Percentiles rank a stretch among this genome's conserved stretches.
Conservation (phyloP, 495 filamentous ascomycete species). For the Aspergillus nidulans region DNA sequence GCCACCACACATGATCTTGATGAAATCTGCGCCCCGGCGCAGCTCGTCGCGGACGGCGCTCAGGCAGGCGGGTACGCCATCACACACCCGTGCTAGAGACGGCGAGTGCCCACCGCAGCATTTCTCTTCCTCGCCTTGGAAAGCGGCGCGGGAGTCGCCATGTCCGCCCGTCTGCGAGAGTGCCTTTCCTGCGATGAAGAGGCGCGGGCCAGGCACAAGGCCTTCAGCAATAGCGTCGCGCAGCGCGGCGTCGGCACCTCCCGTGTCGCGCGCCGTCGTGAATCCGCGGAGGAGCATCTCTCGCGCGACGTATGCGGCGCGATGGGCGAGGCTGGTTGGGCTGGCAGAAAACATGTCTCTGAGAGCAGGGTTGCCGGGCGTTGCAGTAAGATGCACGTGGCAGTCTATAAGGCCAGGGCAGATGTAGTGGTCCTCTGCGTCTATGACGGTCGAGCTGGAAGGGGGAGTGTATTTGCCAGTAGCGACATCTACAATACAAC, state of each 20-base stretch:
- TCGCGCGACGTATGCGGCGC: constrained; percentile 14
- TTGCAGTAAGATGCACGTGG: constrained; percentile 51
- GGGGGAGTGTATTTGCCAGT: too few relatives aligned
- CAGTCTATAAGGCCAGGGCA: constrained; percentile 56
- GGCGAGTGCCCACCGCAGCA: constrained; percentile 39
- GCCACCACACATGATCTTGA: constrained; percentile 56
- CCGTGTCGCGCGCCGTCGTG: constrained; percentile 49
- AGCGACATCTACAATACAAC: too few relatives aligned
- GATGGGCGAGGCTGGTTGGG: constrained; percentile 15
- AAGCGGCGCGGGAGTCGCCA: constrained; percentile 37
- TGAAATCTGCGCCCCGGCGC: constrained; percentile 48
- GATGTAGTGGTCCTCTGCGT: constrained; percentile 43
- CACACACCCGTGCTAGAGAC: constrained; percentile 37
- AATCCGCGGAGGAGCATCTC: constrained; percentile 52
- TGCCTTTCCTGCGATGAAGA: constrained; percentile 44
- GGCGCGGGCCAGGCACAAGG: constrained; percentile 42
- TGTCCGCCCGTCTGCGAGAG: constrained; percentile 54
- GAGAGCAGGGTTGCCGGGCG: constrained; percentile 33
- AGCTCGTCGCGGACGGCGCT: constrained; percentile 48
- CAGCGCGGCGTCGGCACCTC: constrained; percentile 46
- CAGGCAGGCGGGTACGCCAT: constrained; percentile 50
- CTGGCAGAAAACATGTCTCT: constrained; percentile 14
- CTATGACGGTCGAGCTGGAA: constrained; percentile 14
- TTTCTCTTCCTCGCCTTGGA: constrained; percentile 27
- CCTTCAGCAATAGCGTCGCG: constrained; percentile 50